phyloP scores from a whole-genome alignment of 805 yeast species.

The Candida nemodendra region DNA sequence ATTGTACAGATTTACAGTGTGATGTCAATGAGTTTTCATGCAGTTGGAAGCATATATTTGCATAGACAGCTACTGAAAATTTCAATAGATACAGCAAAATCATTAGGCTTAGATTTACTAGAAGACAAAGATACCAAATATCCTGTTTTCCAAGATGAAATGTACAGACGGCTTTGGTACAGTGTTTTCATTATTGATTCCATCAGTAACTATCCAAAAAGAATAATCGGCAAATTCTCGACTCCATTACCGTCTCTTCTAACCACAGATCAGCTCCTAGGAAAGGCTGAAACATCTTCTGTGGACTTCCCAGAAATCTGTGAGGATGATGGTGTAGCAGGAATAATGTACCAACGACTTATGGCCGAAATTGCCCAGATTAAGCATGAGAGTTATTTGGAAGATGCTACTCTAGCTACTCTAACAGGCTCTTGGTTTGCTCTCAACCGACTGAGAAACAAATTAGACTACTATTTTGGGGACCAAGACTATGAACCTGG shows the following conservation, averaged over 20 bases:
- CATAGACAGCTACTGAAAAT: conserved; percentile 20
- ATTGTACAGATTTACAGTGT: conserved; percentile 25
- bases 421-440: conserved; percentile 14
- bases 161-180: conserved; percentile 25
- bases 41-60: conserved; percentile 24
- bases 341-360: conserved; percentile 21
- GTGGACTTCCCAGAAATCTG: conserved; percentile 7
- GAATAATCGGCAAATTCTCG: conserved; percentile 16
- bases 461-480: conserved; percentile 14
- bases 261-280: conserved; percentile 15
- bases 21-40: conserved; percentile 25
- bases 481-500: neutral
- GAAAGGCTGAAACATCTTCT: conserved; percentile 3
- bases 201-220: conserved; percentile 24
- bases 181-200: conserved; percentile 27
- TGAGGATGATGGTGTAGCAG: conserved; percentile 20
- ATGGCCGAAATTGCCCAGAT: conserved; percentile 21
- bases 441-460: conserved; percentile 13
- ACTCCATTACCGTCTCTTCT: conserved; percentile 24
- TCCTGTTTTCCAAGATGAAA: conserved; percentile 20
- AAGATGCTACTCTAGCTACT: neutral
- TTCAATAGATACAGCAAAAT: conserved; percentile 20
- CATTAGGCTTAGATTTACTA: conserved; percentile 14
- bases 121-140: conserved; percentile 1
- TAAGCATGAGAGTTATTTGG: conserved; percentile 22